A percentile compares a stretch with the other conserved stretches of the same genome.
These are phyloP conservation scores for Diplodia mutila DNA, from an alignment of 2,329 filamentous ascomycete genomes.

Conservation along the genomic window DNA sequence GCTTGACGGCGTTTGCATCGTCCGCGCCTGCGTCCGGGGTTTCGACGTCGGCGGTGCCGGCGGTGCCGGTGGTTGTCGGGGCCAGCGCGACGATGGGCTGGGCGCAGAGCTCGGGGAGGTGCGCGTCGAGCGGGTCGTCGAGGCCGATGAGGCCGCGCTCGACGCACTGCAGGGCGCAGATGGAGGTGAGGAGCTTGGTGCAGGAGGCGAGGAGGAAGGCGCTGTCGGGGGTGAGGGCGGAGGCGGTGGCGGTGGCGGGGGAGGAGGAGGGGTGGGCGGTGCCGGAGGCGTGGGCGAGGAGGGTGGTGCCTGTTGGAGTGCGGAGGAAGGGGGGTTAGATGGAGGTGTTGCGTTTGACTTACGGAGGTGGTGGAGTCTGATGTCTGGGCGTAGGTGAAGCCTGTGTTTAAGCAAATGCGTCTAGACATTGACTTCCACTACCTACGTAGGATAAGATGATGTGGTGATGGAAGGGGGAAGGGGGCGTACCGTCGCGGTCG, in stretches of 20 bases:
- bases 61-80: neutral
- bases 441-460: no score
- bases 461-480: no score
- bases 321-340: neutral
- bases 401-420: no score
- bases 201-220: constrained; percentile 37
- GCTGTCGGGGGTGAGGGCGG: neutral
- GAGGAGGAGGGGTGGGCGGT: neutral
- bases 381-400: no score
- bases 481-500: neutral
- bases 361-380: no score
- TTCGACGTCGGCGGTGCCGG: no score
- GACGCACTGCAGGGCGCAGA: constrained; percentile 41
- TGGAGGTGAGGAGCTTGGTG: constrained; percentile 44
- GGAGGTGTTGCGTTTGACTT: no score
- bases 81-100: constrained; percentile 27
- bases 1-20: neutral
- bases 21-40: no score
- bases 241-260: neutral
- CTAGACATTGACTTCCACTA: no score
- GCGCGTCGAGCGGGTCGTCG: constrained; percentile 30
- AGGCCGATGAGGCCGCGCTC: constrained; percentile 39
- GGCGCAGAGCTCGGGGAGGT: constrained; percentile 33
- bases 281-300: constrained; percentile 3
- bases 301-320: neutral